Evolutionary conservation across 2,329 filamentous ascomycete genomes (phyloP).

Genomic region (Mariannaea elegans): DNA sequence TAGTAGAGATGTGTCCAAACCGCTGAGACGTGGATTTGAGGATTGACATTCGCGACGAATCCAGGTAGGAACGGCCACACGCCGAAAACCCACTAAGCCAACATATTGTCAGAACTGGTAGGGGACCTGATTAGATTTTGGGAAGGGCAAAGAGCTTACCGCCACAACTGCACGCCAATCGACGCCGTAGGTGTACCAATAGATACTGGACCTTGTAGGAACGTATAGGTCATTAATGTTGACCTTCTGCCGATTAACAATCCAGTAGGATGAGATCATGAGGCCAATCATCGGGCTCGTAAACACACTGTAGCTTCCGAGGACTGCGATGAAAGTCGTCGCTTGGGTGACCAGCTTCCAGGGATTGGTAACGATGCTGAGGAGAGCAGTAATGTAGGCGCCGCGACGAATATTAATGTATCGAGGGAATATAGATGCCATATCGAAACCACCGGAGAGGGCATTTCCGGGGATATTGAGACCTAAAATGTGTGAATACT

Average conservation of each 20-base stretch:
- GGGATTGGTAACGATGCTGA: conserved; percentile 40
- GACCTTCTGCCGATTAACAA: conserved; percentile 45
- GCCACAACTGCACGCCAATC: too few species aligned
- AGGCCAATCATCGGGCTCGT: conserved; percentile 41
- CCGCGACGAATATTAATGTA: conserved; percentile 43
- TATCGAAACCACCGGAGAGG: conserved; percentile 40
- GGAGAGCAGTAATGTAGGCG: conserved; percentile 35
- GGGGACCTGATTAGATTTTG: too few species aligned
- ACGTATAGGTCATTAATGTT: conserved; percentile 50
- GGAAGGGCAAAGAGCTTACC: too few species aligned
- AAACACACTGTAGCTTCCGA: conserved; percentile 42
- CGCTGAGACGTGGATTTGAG: too few species aligned
- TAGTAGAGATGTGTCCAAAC: too few species aligned
- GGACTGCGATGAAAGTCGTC: conserved; percentile 38
- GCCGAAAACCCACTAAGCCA: too few species aligned
- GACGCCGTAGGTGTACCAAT: conserved; percentile 47
- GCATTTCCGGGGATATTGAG: not conserved
- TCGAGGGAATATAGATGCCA: conserved; percentile 39
- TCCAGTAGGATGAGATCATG: conserved; percentile 43
- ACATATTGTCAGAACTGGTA: too few species aligned
- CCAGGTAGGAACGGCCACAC: too few species aligned
- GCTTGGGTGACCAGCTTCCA: conserved; percentile 44
- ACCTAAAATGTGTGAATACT: too few species aligned
- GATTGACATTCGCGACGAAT: too few species aligned
- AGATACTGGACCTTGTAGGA: conserved; percentile 40